phyloP scores from a whole-genome alignment of 2,329 filamentous ascomycete species.

The Fusarium goolgardi region DNA sequence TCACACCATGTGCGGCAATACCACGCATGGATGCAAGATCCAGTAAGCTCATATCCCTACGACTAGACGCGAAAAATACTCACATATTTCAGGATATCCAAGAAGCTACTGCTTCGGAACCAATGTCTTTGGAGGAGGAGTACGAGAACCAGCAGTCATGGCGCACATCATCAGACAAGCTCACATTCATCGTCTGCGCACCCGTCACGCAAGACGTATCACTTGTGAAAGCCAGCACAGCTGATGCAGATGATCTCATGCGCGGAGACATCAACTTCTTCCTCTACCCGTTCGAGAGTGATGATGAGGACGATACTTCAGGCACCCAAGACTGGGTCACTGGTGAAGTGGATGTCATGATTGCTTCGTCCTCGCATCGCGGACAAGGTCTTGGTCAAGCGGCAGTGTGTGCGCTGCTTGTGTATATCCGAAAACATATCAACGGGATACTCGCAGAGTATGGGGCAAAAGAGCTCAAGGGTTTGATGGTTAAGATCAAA shows the following conservation, averaged over 20 bases:
- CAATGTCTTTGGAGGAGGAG: constrained; percentile 82
- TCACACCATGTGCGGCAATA: constrained; percentile 84
- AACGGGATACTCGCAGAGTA: constrained; percentile 64
- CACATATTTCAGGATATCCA: constrained; percentile 72
- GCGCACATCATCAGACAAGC: constrained; percentile 83
- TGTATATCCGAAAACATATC: constrained; percentile 71
- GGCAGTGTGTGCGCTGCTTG: constrained; percentile 74
- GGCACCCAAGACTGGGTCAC: constrained; percentile 52
- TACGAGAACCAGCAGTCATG: constrained; percentile 91
- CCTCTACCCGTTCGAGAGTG: constrained; percentile 69
- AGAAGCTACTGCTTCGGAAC: constrained; percentile 87
- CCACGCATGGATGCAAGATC: constrained; percentile 92
- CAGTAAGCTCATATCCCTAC: constrained; percentile 57
- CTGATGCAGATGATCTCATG: constrained; percentile 70
- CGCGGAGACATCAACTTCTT: constrained; percentile 86
- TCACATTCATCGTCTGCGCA: constrained; percentile 89
- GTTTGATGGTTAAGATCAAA: constrained; percentile 69
- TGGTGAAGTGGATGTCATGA: constrained; percentile 90
- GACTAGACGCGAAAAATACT: not conserved
- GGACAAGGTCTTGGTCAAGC: constrained; percentile 73
- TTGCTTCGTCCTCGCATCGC: constrained; percentile 70
- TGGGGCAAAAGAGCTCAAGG: constrained; percentile 37
- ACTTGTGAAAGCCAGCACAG: constrained; percentile 51
- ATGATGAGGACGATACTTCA: constrained; percentile 53
- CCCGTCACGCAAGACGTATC: constrained; percentile 49